Percentiles rank a stretch among this genome's conserved stretches.
These are phyloP conservation scores for Raphanus hybrid DNA, from an alignment of 441 rosid genomes.

Conservation along the genomic window DNA sequence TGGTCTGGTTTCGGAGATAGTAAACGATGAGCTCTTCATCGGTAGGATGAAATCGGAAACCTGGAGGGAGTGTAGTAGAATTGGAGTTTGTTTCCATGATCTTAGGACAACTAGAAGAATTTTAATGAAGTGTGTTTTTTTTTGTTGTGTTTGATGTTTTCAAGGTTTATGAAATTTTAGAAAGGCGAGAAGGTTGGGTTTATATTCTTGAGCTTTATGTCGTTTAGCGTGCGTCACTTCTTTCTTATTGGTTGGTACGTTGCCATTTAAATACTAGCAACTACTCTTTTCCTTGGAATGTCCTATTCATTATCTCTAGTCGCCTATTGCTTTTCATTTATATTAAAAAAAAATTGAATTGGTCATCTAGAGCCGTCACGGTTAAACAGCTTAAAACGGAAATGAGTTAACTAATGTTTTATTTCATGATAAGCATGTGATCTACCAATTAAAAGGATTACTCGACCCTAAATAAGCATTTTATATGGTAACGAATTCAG, in stretches of 20 bases:
- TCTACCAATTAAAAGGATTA: neutral
- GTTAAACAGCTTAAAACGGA: neutral
- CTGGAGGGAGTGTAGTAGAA: conserved; percentile 71
- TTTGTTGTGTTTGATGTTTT: conserved; percentile 17
- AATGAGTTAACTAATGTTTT: conserved; percentile 3
- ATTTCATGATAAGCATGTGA: conserved; percentile 2
- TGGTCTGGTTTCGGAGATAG: conserved; percentile 84
- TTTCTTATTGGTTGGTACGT: conserved; percentile 40
- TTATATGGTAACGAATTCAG: neutral
- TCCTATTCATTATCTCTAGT: conserved; percentile 31
- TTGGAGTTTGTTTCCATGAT: conserved; percentile 43
- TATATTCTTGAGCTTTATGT: conserved; percentile 50
- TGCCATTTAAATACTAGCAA: neutral
- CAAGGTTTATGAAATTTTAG: conserved; percentile 66
- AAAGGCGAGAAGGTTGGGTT: conserved; percentile 44
- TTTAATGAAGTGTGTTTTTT: neutral
- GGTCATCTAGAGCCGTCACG: neutral
- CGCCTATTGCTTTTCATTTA: conserved; percentile 5
- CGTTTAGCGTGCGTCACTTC: conserved; percentile 47
- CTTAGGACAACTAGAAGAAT: neutral
- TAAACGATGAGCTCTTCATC: conserved; percentile 81
- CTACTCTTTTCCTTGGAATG: conserved; percentile 2
- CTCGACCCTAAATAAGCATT: neutral
- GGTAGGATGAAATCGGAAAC: conserved; percentile 93
- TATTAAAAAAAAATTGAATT: neutral